Base-by-base conservation (phyloP, 768 basidiomycete genomes). In the Candolleomyces eurysporus region DNA sequence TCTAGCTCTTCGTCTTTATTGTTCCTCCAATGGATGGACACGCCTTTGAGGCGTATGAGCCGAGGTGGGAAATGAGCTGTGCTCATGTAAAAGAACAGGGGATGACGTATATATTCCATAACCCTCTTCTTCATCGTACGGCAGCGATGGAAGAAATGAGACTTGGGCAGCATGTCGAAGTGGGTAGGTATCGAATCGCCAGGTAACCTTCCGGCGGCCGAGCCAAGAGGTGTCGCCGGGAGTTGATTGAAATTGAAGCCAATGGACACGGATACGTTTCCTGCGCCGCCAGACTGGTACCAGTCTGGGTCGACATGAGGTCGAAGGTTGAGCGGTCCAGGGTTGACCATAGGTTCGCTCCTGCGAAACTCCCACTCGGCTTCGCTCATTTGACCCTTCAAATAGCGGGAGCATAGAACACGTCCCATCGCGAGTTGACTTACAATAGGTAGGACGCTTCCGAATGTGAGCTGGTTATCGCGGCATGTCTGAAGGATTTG, bases 291-390 rank as follows among this genome's bases (percentile, higher is more conserved):
- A 1, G 59, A 64, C 2, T 74, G 64, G 50, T 75, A 74, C 84
- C 85, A 86, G 5, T 73, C 61, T 22, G 68, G 63, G 67, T 84
- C 78, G 11, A 86, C 77, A 62, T 78, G 79, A 1, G 80, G 79
- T 3, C 86, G 76, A 19, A 85, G 59, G 68, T 82, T 86, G 26
- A 84, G 61, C 9, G 84, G 84, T 2, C 83, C 84, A 5, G 71
- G 75, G 10, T 71, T 80, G 21, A 75, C 71, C 73, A 83, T 79
- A 0, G 83, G 82, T 61, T 86, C 77, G 55, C 67, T 73, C 59
- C 73, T 78, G 26, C 85, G 70, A 50, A 77, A 77, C 21, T 75
- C 74, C 86, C 86, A 87, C 67, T 87, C 85, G 3, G 75, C 76
- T 45, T 77, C 67, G 8, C 71, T 68, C 51, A 87, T 82, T 16